Conservation (phyloP, 2,329 filamentous ascomycete genomes). For the Fusarium sp. region DNA sequence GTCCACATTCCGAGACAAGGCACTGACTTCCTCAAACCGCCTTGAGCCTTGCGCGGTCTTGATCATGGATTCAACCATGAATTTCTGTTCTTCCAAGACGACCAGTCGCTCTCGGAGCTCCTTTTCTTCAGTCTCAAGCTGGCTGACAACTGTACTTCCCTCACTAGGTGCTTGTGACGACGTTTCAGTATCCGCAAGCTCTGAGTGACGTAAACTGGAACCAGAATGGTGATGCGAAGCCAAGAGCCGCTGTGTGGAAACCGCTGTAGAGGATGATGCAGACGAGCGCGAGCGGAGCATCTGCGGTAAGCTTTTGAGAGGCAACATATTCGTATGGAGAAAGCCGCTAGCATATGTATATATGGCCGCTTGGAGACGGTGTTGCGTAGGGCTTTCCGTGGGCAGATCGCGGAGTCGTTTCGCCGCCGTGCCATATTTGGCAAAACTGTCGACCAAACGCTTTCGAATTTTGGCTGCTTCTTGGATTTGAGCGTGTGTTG, state of each 20-base stretch:
- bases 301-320: conserved; percentile 78
- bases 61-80: conserved; percentile 89
- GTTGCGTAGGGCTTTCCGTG: conserved; percentile 76
- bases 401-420: conserved; percentile 83
- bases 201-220: conserved; percentile 59
- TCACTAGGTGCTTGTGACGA: conserved; percentile 59
- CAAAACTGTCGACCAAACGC: conserved; percentile 86
- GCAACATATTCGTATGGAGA: conserved; percentile 89
- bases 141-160: conserved; percentile 64
- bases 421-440: conserved; percentile 86
- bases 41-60: conserved; percentile 78
- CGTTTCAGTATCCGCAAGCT: conserved; percentile 59
- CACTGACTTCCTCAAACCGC: conserved; percentile 87
- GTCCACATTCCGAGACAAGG: conserved; percentile 81
- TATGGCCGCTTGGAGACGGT: conserved; percentile 81
- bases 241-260: conserved; percentile 48
- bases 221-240: conserved; percentile 50
- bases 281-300: conserved; percentile 64
- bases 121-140: conserved; percentile 84
- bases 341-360: conserved; percentile 86
- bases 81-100: conserved; percentile 90
- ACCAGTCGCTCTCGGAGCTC: conserved; percentile 81
- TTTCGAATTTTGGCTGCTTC: conserved; percentile 93
- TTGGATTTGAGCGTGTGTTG: conserved; percentile 74
- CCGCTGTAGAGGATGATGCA: conserved; percentile 46